Percentiles rank a stretch among this genome's conserved stretches.
Evolutionary conservation across 179 eudicot genomes (phyloP).

Genomic region (Patellifolia procumbens): DNA sequence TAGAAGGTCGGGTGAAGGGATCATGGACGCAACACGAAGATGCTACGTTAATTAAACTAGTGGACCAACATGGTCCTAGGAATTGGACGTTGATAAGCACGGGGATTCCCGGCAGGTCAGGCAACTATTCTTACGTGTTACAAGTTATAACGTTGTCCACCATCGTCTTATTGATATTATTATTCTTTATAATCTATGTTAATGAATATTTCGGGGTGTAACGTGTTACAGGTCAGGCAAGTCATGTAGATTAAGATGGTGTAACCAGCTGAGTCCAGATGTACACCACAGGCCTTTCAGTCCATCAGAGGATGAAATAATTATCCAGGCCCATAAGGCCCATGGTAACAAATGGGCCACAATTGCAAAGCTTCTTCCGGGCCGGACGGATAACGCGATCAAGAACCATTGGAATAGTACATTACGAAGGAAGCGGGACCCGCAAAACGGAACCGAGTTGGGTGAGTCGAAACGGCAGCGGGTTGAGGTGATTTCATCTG

Average conservation of each 20-base stretch:
- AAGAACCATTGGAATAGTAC: constrained; percentile 74
- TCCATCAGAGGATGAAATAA: constrained; percentile 48
- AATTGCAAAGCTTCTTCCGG: constrained; percentile 56
- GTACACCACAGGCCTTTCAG: constrained; percentile 62
- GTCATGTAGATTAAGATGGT: constrained; percentile 66
- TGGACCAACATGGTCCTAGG: constrained; percentile 59
- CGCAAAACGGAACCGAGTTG: background rate
- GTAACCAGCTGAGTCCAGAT: constrained; percentile 65
- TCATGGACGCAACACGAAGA: constrained; percentile 70
- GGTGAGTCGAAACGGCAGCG: constrained; percentile 19
- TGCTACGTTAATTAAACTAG: constrained; percentile 40
- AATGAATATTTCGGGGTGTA: too few species aligned
- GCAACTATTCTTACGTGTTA: too few species aligned
- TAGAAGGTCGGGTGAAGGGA: constrained; percentile 44
- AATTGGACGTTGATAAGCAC: constrained; percentile 64
- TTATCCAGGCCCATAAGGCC: constrained; percentile 47
- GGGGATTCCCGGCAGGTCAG: constrained; percentile 58
- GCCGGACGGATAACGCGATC: constrained; percentile 64
- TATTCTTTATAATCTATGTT: too few species aligned
- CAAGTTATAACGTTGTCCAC: too few species aligned
- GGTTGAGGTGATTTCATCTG: constrained; percentile 13
- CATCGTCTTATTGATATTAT: too few species aligned
- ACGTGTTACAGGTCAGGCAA: too few species aligned
- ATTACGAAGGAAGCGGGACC: constrained; percentile 33
- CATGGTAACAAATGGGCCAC: constrained; percentile 75